These are phyloP conservation scores for Penicillium aurantiogriseum DNA, from an alignment of 2,329 filamentous ascomycete genomes.

Conservation along the genomic window DNA sequence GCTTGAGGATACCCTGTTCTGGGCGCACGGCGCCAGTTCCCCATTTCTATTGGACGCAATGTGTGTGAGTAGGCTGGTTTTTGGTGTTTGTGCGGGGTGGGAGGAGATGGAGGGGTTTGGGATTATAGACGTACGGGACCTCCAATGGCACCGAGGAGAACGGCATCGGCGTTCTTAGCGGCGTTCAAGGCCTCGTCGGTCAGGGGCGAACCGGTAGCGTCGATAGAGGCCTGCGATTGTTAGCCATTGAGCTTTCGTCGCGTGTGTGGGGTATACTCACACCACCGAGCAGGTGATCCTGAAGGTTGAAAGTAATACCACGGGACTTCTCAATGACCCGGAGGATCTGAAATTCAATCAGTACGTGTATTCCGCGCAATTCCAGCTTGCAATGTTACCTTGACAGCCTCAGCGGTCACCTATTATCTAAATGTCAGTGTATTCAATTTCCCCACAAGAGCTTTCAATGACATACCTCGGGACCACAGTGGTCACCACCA, in stretches of 20 bases:
- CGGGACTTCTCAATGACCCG: conserved; percentile 72
- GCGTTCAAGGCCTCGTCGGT: conserved; percentile 80
- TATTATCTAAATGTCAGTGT: conserved; percentile 34
- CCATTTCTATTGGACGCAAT: conserved; percentile 66
- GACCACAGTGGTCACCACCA: conserved; percentile 79
- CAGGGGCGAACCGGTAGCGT: conserved; percentile 72
- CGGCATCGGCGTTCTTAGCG: conserved; percentile 81
- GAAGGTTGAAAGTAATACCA: conserved; percentile 79
- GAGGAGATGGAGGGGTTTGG: background rate
- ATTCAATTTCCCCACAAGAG: background rate
- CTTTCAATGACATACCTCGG: conserved; percentile 62
- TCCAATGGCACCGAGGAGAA: conserved; percentile 89
- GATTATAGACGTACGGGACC: conserved; percentile 63
- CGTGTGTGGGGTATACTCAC: conserved; percentile 57
- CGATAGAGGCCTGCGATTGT: conserved; percentile 72
- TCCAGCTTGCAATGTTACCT: conserved; percentile 55
- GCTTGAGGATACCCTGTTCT: conserved; percentile 84
- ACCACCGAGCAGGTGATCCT: conserved; percentile 86
- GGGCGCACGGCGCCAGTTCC: conserved; percentile 83
- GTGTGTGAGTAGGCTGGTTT: conserved; percentile 4
- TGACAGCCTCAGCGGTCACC: conserved; percentile 82
- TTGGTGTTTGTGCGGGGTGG: background rate
- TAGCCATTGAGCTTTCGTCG: background rate
- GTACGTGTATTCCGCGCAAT: background rate
- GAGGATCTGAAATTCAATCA: conserved; percentile 59